phyloP scores from a whole-genome alignment of 2,329 filamentous ascomycete species.

The Fusarium staphyleae region DNA sequence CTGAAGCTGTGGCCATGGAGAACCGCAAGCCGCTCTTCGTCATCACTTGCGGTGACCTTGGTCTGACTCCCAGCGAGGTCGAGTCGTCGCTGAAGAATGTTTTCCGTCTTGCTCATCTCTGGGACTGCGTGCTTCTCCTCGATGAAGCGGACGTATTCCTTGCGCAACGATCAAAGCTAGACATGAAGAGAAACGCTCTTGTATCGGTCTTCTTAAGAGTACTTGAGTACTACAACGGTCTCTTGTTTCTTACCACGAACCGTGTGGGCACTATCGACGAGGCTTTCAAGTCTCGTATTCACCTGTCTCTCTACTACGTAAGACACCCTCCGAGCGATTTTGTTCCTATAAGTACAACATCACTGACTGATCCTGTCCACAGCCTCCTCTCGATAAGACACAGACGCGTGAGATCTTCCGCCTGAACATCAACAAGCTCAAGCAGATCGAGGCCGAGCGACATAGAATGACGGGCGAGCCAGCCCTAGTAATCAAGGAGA shows the following conservation, averaged over 20 bases:
- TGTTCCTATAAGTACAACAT: background rate
- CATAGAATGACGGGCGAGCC: slow-evolving; percentile 48
- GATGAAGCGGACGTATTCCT: slow-evolving; percentile 51
- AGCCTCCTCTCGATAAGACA: slow-evolving; percentile 48
- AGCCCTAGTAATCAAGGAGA: slow-evolving; percentile 44
- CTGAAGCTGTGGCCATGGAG: slow-evolving; percentile 52
- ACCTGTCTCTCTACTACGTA: slow-evolving; percentile 53
- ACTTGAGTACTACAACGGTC: slow-evolving; percentile 56
- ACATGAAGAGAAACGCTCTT: slow-evolving; percentile 48
- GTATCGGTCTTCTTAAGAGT: slow-evolving; percentile 55
- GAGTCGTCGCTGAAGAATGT: slow-evolving; percentile 52
- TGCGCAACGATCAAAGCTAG: slow-evolving; percentile 39
- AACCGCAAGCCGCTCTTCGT: slow-evolving; percentile 55
- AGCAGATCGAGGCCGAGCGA: slow-evolving; percentile 47
- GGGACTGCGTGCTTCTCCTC: slow-evolving; percentile 49
- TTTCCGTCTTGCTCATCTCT: slow-evolving; percentile 51
- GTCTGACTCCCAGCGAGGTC: slow-evolving; percentile 51
- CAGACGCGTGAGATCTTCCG: slow-evolving; percentile 53
- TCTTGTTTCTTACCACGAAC: slow-evolving; percentile 60
- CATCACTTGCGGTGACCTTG: slow-evolving; percentile 59
- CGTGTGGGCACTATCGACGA: slow-evolving; percentile 57
- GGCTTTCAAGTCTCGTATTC: slow-evolving; percentile 58
- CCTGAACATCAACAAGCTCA: slow-evolving; percentile 49
- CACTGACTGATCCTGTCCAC: background rate
- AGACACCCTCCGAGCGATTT: background rate